Evolutionary conservation across 2,329 filamentous ascomycete genomes (phyloP), one percentile per base, ranked within the genome.

Genomic region (Fusarium subtropicale): DNA sequence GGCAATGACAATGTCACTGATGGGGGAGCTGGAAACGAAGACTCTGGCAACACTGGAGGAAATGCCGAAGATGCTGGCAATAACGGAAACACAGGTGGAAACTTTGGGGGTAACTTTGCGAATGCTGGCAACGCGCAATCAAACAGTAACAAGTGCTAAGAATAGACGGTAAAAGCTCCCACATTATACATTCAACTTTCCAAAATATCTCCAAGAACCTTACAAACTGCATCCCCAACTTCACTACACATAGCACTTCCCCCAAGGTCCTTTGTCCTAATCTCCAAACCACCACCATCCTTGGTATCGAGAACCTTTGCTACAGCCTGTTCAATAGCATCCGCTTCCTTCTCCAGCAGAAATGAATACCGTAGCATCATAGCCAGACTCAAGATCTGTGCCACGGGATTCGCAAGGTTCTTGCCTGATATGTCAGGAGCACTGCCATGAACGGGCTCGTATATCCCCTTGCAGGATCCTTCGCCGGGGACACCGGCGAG

Each of bases 301-400:
- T 74, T 76, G 12, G 85, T 85, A 72, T 92, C 90, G 50, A 92
- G 87, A 16, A 89, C 86, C 26, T 84, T 85, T 64, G 84, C 84
- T 5, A 92, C 89, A 0, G 90, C 90, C 63, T 86, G 82, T 72
- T 92, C 90, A 60, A 92, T 84, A 33, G 88, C 86, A 55, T 82
- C 81, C 2, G 90, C 89, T 69, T 92, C 86, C 11, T 86, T 84
- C 9, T 85, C 84, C 65, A 88, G 82, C 65, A 86, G 83, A 51
- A 92, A 84, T 2, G 90, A 92, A 80, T 93, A 93, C 75, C 91
- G 88, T 68, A 93, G 83, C 84, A 93, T 87, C 90, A 93, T 91
- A 57, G 89, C 89, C 28, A 92, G 80, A 51, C 90, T 92, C 39
- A 93, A 83, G 33, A 93, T 88, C 71, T 90, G 88, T 2, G 90